phyloP scores from a whole-genome alignment of 1,284 basidiomycete genomes.

The Ceratobasidium sp. region DNA sequence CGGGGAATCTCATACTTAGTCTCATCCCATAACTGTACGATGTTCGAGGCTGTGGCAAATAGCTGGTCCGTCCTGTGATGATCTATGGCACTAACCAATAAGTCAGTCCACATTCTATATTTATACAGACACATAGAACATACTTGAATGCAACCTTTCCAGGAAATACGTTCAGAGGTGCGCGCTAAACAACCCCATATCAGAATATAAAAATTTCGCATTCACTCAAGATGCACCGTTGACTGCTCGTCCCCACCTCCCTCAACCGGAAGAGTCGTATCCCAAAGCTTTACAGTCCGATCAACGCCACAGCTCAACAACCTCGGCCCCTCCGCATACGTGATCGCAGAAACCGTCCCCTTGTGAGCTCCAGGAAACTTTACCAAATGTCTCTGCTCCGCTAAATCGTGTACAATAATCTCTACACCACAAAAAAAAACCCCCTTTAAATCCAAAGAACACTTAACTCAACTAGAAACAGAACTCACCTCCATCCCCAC shows the following conservation, averaged over 20 bases:
- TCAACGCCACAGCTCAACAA: constrained; percentile 94
- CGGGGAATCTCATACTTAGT: constrained; percentile 74
- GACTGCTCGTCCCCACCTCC: constrained; percentile 53
- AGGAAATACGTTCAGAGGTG: constrained; percentile 79
- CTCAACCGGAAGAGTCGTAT: constrained; percentile 57
- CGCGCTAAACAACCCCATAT: constrained; percentile 1
- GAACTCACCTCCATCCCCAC: constrained; percentile 90
- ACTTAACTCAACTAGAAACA: constrained; percentile 43
- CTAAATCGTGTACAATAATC: constrained; percentile 90
- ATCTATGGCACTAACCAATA: constrained; percentile 78
- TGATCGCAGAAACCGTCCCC: constrained; percentile 91
- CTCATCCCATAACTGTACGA: constrained; percentile 98
- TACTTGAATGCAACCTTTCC: constrained; percentile 92
- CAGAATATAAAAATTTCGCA: constrained; percentile 24
- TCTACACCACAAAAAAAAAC: constrained; percentile 68
- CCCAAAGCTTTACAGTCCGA: constrained; percentile 93
- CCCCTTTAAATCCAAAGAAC: neutral
- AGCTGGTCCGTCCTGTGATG: constrained; percentile 90
- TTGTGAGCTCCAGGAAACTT: constrained; percentile 88
- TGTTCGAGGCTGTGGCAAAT: constrained; percentile 94
- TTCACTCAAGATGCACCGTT: constrained; percentile 52
- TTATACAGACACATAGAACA: constrained; percentile 51
- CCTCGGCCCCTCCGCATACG: constrained; percentile 76
- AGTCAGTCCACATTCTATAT: constrained; percentile 22
- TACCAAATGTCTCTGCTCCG: constrained; percentile 74